Evolutionary conservation across 202 grass and related monocot species (phyloP).

Genomic region (Bolboschoenoplectus hybrid): DNA sequence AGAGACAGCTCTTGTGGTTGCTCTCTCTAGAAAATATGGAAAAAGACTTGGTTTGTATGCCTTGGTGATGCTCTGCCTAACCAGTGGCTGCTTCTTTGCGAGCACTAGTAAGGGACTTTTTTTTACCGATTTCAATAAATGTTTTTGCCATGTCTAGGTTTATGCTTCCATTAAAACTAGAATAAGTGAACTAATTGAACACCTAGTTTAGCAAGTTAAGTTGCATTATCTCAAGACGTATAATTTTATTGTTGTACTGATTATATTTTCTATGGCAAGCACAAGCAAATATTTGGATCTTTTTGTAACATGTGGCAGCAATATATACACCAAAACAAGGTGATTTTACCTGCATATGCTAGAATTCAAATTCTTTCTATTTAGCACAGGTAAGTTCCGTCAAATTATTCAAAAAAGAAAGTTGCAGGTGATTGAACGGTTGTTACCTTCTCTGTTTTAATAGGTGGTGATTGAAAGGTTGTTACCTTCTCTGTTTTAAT

Average conservation of each 20-base stretch:
- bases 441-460: neutral
- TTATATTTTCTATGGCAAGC: neutral
- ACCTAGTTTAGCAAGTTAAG: neutral
- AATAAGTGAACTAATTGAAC: conserved; percentile 5
- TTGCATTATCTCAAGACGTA: neutral
- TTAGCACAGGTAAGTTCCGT: neutral
- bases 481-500: conserved; percentile 14
- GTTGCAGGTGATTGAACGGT: neutral
- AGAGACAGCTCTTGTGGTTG: conserved; percentile 81
- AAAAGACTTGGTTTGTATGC: conserved; percentile 88
- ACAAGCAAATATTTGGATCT: neutral
- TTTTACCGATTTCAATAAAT: conserved; percentile 34
- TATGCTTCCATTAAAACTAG: neutral
- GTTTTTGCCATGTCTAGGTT: neutral
- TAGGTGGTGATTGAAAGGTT: neutral
- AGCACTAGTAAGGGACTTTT: conserved; percentile 80
- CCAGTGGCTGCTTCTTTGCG: conserved; percentile 98
- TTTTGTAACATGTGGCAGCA: neutral
- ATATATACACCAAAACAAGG: neutral
- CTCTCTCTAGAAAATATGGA: conserved; percentile 90
- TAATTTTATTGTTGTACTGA: neutral
- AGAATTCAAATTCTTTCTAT: neutral
- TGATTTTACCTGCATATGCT: too few relatives aligned
- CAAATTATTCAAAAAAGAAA: neutral
- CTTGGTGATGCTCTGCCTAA: conserved; percentile 93